Base-by-base conservation (phyloP, 306 rosid species). In the Vigna nakashimae region DNA sequence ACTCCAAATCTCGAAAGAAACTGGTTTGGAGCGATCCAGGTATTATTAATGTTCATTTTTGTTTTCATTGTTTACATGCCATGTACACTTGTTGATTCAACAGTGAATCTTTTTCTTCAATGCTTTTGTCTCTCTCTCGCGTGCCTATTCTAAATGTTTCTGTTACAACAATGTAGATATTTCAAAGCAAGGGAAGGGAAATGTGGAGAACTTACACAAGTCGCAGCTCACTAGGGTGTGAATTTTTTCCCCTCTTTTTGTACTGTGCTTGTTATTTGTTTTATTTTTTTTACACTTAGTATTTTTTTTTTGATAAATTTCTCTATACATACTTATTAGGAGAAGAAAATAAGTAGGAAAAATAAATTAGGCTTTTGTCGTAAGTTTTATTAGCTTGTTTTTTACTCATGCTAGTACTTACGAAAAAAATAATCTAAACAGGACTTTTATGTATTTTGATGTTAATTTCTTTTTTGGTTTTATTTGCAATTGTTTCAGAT, bases 1-100 rank as follows among this genome's bases (percentile, higher is more conserved):
- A 92, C 83, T 90, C 90, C 9, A 94, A 92, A 90, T 92, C 98
- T 84, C 83, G 92, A 58, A 94, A 90, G 90, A 92, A 91, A 86
- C 86, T 90, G 22, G 70, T 83, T 74, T 57, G 78, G 30, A 84
- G 82, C 60, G 78, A 46, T 63, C 79, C 86, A 57, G 95, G 97
- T 94, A 83, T 52, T 22, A n/a, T 49, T 75, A 24, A 9, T 65
- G 30, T 69, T 16, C 7, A 55, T 81, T 38, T 58, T 18, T 60
- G 0, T 30, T 32, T 74, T 80, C 4, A 4, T 65, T 53, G n/a
- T 70, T 72, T 76, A 60, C 28, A 62, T 67, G 67, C 56, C 55
- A 69, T 85, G 70, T 65, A 22, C 70, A 32, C 67, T 9, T 60
- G 32, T 7, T 60, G 43, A 30, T 3, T 32, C 6, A 32, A 60